phyloP scores from a whole-genome alignment of 345 rosid genomes.

The Brassica juncea region DNA sequence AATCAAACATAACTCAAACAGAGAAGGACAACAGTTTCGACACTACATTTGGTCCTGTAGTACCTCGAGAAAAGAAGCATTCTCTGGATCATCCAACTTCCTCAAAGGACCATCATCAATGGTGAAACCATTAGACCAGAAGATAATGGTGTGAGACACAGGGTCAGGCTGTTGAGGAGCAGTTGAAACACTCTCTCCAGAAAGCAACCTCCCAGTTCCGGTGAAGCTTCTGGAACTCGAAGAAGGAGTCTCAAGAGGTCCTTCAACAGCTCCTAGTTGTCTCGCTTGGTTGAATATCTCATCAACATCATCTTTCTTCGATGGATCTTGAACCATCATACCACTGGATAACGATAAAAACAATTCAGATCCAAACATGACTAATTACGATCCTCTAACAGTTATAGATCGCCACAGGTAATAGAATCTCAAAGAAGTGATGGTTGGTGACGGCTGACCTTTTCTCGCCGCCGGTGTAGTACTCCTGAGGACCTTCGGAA shows the following conservation, averaged over 20 bases:
- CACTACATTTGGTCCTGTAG: neutral
- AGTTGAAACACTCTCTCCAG: constrained; percentile 72
- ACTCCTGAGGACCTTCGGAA: constrained; percentile 84
- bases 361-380: constrained; percentile 31
- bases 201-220: constrained; percentile 83
- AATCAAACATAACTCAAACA: constrained; percentile 11
- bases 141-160: constrained; percentile 79
- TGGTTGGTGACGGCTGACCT: constrained; percentile 48
- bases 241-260: constrained; percentile 73
- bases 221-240: constrained; percentile 81
- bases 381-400: neutral
- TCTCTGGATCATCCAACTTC: constrained; percentile 93
- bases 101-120: constrained; percentile 91
- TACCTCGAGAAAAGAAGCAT: constrained; percentile 93
- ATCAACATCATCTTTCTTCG: constrained; percentile 83
- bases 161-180: constrained; percentile 85
- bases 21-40: neutral
- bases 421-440: neutral
- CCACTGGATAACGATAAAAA: constrained; percentile 53
- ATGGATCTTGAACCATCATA: constrained; percentile 96
- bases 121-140: constrained; percentile 95
- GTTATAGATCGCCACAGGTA: neutral
- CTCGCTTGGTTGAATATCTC: constrained; percentile 91
- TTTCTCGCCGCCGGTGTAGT: constrained; percentile 96
- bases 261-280: constrained; percentile 92